Base-by-base conservation (phyloP, 1,139 yeast species). In the Saccharomycopsis hybrid region DNA sequence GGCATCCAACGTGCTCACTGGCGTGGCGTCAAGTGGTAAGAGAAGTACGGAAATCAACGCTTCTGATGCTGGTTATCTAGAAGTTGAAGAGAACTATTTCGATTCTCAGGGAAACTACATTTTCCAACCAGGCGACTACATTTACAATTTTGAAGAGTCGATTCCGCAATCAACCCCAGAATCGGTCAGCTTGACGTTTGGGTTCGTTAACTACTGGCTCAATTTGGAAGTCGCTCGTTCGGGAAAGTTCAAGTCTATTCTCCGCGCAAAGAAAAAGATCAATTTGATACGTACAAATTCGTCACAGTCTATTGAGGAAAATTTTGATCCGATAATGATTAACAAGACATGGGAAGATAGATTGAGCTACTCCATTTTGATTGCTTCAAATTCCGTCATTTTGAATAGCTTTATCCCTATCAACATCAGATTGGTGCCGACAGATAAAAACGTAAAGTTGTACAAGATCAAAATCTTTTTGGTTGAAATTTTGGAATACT, bases 341-440 rank as follows among this genome's bases (percentile, higher is more conserved):
- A 74, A 85, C 13, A 74, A 95, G 56, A 92, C 86, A 58, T 92
- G 98, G 98, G 97, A 92, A 64, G 90, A 86, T 62, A 89, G 86
- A 62, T 66, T 92, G 41, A 82, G 82, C 58, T 92, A 92, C 62
- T 97, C 92, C 62, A 88, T 92, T 47, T 82, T 88, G 31, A 82
- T 92, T 50, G 95, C 88, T 43, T 85, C 96, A 25, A 92, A 92
- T 63, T 82, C 92, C 25, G 80, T 90, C 50, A 82, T 94, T 2
- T 72, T 92, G 48, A 90, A 95, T 60, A 81, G 92, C 2, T 81
- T 78, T 59, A 68, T 92, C 46, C 97, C 97, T 0, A 73, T 92
- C 18, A 86, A 92, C 2, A 85, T 92, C 67, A 73, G 85, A 58
- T 76, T 92, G 57, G 81, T 85, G 0, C 97, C 97, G 0, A 64